phyloP scores from a whole-genome alignment of 352 stramenopile species.

The Pseudoperonospora humuli region DNA sequence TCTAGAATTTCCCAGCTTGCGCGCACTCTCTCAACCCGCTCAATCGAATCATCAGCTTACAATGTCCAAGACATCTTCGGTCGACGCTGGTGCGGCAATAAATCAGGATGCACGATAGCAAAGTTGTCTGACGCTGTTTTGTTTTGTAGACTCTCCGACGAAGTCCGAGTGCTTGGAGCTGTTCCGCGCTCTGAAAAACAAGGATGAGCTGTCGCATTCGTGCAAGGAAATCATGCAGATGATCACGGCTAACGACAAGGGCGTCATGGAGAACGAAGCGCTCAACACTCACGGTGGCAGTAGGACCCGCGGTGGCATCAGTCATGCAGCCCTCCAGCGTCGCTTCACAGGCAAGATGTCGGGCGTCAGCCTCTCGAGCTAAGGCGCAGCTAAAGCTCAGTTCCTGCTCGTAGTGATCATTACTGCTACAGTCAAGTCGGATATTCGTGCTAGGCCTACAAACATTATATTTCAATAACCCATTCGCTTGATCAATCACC shows the following conservation, averaged over 20 bases:
- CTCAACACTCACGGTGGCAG: conserved; percentile 57
- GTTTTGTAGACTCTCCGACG: conserved; percentile 21
- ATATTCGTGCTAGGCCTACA: too few species aligned
- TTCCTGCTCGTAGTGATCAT: too few species aligned
- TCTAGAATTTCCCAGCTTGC: conserved; percentile 24
- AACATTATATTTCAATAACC: too few species aligned
- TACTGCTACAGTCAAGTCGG: too few species aligned
- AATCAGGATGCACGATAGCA: too few species aligned
- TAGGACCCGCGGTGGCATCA: conserved; percentile 54
- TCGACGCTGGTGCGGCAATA: conserved; percentile 36
- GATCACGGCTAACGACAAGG: conserved; percentile 51
- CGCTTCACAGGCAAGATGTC: conserved; percentile 84
- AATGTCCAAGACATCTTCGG: conserved; percentile 35
- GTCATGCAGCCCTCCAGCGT: conserved; percentile 65
- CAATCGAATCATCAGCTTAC: conserved; percentile 2
- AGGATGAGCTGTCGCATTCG: conserved; percentile 60
- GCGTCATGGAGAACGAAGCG: conserved; percentile 60
- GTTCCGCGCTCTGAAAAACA: conserved; percentile 70
- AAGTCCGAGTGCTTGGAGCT: conserved; percentile 62
- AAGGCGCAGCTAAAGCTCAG: conserved; percentile 1
- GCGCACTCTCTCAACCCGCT: conserved; percentile 13
- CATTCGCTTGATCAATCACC: too few species aligned
- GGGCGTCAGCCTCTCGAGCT: conserved; percentile 44
- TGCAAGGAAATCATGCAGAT: conserved; percentile 76
- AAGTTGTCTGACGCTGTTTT: background rate